These are phyloP conservation scores for Leucoagaricus sp. DNA, from an alignment of 1,284 basidiomycete species.

Conservation along the genomic window DNA sequence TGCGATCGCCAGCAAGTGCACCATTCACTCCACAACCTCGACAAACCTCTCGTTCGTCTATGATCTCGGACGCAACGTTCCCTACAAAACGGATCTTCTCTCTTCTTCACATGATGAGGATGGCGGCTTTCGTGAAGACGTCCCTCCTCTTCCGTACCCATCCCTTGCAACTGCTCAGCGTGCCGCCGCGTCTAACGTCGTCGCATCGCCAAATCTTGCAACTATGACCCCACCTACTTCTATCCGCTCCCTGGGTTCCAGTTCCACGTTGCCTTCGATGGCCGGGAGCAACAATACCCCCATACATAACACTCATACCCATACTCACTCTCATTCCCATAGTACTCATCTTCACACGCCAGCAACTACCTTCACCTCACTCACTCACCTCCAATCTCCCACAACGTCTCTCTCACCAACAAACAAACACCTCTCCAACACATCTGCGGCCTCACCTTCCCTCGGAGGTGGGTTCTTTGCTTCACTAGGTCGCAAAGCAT, in stretches of 20 bases:
- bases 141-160: slow-evolving; percentile 78
- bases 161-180: slow-evolving; percentile 40
- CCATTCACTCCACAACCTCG: slow-evolving; percentile 50
- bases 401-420: slow-evolving; percentile 23
- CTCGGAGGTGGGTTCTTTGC: slow-evolving; percentile 67
- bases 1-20: slow-evolving; percentile 15
- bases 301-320: slow-evolving; percentile 4
- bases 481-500: slow-evolving; percentile 71
- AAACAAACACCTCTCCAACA: slow-evolving; percentile 13
- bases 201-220: not conserved
- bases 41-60: slow-evolving; percentile 68
- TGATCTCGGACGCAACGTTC: slow-evolving; percentile 75
- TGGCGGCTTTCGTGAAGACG: slow-evolving; percentile 4
- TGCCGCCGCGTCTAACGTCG: slow-evolving; percentile 29
- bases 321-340: slow-evolving; percentile 19
- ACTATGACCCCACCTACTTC: slow-evolving; percentile 34
- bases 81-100: slow-evolving; percentile 76
- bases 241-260: slow-evolving; percentile 32
- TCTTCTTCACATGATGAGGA: slow-evolving; percentile 29
- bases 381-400: slow-evolving; percentile 16
- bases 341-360: slow-evolving; percentile 21
- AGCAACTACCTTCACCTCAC: not conserved
- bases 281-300: not conserved
- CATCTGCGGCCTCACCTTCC: slow-evolving; percentile 34
- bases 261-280: slow-evolving; percentile 19